Evolutionary conservation across 768 basidiomycete species (phyloP), one percentile per base, ranked within the genome.

Genomic region (Trametes elegans): DNA sequence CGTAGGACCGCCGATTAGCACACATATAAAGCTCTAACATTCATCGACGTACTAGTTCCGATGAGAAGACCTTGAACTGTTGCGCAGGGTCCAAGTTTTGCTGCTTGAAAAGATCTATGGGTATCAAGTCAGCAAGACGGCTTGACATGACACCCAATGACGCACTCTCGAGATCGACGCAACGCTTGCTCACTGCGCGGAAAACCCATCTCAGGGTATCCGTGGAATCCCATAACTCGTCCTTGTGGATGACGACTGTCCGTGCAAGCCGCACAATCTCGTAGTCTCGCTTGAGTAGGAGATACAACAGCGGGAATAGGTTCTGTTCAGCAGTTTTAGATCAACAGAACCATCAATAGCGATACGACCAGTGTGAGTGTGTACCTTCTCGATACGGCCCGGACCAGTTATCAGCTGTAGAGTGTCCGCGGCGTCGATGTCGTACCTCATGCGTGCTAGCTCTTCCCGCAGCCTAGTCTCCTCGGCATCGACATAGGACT

Each of bases 381-480:
- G n/a, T 23, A 73, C 73, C 36, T 66, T 62, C 59, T 74, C 73
- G 32, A 73, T 70, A 24, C 71, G 62, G 8, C 73, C 71, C 2
- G 64, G 63, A 2, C 71, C 73, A 0, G 62, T 64, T n/a, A 73
- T 46, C 21, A 73, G 62, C 21, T 47, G 53, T 3, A 73, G 54
- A 1, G 69, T 70, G 40, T 70, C 63, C 4, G 49, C 23, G 28
- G 64, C 68, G 46, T 73, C 71, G 9, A 74, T 67, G 41, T 72
- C 62, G 21, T 68, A 73, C 18, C 49, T 47, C 4, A 71, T 53
- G 6, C 46, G 43, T 11, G 69, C 65, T n/a, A 74, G 58, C 14
- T 64, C 68, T 8, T 49, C 58, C 14, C 63, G 53, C 7, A 74
- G 34, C 8, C 66, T 44, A 5, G 53, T 49, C 53, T 73, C 65